Conservation (phyloP, 1,139 yeast species). For the Magnusiomyces paraingens region DNA sequence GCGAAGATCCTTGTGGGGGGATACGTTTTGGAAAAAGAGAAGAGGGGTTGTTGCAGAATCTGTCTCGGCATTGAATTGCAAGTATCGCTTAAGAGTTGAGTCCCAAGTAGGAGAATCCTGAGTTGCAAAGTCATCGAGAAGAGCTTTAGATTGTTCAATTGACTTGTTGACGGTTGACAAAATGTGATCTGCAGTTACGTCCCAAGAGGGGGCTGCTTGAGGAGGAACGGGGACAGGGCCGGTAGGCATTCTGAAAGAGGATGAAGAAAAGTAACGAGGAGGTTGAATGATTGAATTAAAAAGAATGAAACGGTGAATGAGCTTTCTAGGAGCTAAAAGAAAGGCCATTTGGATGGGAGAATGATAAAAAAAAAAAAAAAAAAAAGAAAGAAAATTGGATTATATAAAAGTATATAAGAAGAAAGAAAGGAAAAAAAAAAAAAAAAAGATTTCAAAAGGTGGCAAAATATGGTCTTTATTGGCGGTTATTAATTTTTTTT, state of each 20-base stretch:
- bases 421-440: too few relatives aligned
- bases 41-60: constrained; percentile 40
- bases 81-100: constrained; percentile 37
- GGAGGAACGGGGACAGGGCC: constrained; percentile 30
- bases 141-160: constrained; percentile 39
- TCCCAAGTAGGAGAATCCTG: constrained; percentile 47
- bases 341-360: too few relatives aligned
- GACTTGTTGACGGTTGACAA: constrained; percentile 23
- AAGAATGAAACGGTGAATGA: not conserved
- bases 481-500: too few relatives aligned
- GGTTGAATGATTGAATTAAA: constrained; percentile 1
- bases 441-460: too few relatives aligned
- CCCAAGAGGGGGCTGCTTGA: constrained; percentile 56
- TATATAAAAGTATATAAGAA: too few relatives aligned
- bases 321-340: not conserved
- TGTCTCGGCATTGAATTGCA: constrained; percentile 14
- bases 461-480: too few relatives aligned
- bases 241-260: constrained; percentile 4
- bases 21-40: constrained; percentile 64
- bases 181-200: constrained; percentile 49
- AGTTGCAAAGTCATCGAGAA: constrained; percentile 52
- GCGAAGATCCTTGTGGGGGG: constrained; percentile 53
- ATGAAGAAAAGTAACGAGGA: not conserved
- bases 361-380: too few relatives aligned
- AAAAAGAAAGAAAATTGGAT: too few relatives aligned